A percentile compares a stretch with the other conserved stretches of the same genome.
Conservation (phyloP, 768 basidiomycete genomes). For the Lentinus tigrinus region DNA sequence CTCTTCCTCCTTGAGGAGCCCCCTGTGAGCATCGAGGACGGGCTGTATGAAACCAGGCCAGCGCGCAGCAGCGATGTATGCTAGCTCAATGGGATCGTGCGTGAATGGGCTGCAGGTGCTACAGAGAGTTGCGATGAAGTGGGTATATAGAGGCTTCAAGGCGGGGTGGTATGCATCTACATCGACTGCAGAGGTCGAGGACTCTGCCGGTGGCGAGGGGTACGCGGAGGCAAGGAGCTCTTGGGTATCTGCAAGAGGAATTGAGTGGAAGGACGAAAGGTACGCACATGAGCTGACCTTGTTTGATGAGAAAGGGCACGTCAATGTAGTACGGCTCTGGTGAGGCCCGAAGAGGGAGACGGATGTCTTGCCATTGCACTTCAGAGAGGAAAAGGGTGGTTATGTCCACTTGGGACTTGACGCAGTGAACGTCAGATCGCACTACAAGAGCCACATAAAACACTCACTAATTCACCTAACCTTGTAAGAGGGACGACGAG, state of each 20-base stretch:
- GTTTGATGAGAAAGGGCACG: slow-evolving; percentile 50
- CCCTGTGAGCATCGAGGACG: slow-evolving; percentile 44
- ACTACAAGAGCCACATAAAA: neutral
- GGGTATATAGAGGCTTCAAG: slow-evolving; percentile 58
- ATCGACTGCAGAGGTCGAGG: slow-evolving; percentile 11
- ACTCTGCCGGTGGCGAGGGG: slow-evolving; percentile 8
- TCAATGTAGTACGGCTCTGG: slow-evolving; percentile 73
- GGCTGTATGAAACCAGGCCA: slow-evolving; percentile 83
- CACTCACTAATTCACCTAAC: slow-evolving; percentile 65
- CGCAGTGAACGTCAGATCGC: neutral
- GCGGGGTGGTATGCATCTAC: slow-evolving; percentile 49
- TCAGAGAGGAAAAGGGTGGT: slow-evolving; percentile 64
- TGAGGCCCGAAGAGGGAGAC: slow-evolving; percentile 66
- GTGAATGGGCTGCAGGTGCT: slow-evolving; percentile 64
- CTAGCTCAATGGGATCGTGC: slow-evolving; percentile 65
- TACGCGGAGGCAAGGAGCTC: slow-evolving; percentile 42
- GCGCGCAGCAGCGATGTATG: slow-evolving; percentile 72
- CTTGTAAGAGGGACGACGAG: slow-evolving; percentile 70
- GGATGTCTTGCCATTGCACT: slow-evolving; percentile 68
- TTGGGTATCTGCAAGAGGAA: slow-evolving; percentile 30
- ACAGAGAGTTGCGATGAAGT: slow-evolving; percentile 59
- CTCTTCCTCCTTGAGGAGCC: slow-evolving; percentile 18
- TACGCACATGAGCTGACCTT: slow-evolving; percentile 37
- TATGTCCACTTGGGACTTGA: slow-evolving; percentile 57
- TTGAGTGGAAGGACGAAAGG: neutral